These are phyloP conservation scores for Tetramitus jugosus DNA, from an alignment of 208 protist genomes.

Conservation along the genomic window DNA sequence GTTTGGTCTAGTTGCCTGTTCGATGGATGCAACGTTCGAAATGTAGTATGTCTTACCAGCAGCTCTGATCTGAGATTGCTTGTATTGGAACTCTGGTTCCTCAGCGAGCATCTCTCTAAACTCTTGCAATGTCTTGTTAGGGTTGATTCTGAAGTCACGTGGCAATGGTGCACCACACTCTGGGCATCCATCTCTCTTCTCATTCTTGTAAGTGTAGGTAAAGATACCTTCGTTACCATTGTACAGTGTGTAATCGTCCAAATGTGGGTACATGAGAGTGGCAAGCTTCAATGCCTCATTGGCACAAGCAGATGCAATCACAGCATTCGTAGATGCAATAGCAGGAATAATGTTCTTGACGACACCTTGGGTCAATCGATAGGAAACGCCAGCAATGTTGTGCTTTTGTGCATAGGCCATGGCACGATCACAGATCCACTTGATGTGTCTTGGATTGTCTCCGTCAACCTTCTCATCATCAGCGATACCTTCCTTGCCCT, in stretches of 20 bases:
- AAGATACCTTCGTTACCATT: conserved; percentile 53
- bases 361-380: conserved; percentile 77
- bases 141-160: not conserved
- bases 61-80: not conserved
- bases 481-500: conserved; percentile 6
- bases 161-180: not conserved
- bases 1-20: not conserved
- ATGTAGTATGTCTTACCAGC: not conserved
- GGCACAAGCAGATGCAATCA: conserved; percentile 80
- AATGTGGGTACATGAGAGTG: conserved; percentile 49
- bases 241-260: conserved; percentile 87
- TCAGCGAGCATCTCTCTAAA: not conserved
- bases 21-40: not conserved
- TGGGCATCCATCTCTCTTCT: not conserved
- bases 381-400: conserved; percentile 78
- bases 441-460: conserved; percentile 77
- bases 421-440: conserved; percentile 66
- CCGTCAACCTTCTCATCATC: conserved; percentile 48
- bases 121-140: not conserved
- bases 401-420: conserved; percentile 68
- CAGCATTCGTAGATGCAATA: conserved; percentile 94
- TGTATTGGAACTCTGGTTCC: not conserved
- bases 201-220: not conserved
- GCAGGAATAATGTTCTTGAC: conserved; percentile 98
- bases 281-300: conserved; percentile 84